Evolutionary conservation across 495 filamentous ascomycete genomes (phyloP), one percentile per base, ranked within the genome.

Genomic region (Annulohypoxylon nitens): DNA sequence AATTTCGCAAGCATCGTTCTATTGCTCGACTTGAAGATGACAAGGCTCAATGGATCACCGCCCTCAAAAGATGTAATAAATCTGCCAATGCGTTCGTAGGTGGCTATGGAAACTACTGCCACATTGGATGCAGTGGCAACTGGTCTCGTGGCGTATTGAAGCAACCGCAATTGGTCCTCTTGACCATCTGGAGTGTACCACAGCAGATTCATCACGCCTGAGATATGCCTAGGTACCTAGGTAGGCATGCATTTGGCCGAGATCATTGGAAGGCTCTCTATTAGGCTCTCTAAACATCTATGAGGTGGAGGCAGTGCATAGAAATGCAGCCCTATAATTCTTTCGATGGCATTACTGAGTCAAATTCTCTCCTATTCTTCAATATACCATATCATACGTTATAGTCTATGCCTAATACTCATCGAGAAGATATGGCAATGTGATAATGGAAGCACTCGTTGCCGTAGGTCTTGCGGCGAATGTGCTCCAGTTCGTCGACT

Each of bases 401-500:
- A 4, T 23, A 25, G 16, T 23, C 6, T 16, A 50, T 50, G 1
- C 18, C 9, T 9, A 2, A 30, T 30, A 30, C 30, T 30, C 30
- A 18, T 20, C 34, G 11, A 23, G 23, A 37, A 37, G 36, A 11
- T 39, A 60, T 51, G 54, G 10, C 33, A 39, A 2, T 16, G 16
- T 26, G 37, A 58, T 5, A 51, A 81, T 80, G 78, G 79, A 82
- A 51, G 58, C 78, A 11, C 43, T 81, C 43, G 66, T 71, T 12
- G 75, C 75, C 34, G 41, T 80, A 43, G 77, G 75, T 33, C 72
- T 79, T 18, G 67, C 73, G 23, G 64, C 63, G 30, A 79, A 78
- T 58, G 61, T 81, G 25, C 33, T 76, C n/a, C 78, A 81, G 58
- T 73, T 79, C 48, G 47, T 79, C 9, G 74, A 79, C 37, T 77